These are phyloP conservation scores for Cercospora sesami DNA, from an alignment of 2,329 filamentous ascomycete genomes.

Conservation along the genomic window DNA sequence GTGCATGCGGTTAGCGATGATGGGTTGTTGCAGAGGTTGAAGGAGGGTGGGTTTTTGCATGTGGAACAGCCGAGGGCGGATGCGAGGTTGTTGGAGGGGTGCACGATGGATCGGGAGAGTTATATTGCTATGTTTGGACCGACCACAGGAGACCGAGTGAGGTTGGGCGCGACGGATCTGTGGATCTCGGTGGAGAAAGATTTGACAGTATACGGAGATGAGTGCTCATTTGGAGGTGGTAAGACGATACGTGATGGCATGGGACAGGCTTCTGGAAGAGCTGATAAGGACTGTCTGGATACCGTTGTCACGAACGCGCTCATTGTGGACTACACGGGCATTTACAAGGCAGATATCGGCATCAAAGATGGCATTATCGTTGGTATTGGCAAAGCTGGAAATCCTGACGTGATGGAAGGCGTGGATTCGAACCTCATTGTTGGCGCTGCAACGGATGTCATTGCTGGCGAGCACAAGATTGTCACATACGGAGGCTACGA, in stretches of 20 bases:
- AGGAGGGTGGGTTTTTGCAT: constrained; percentile 76
- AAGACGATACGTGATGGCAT: constrained; percentile 94
- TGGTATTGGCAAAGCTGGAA: constrained; percentile 90
- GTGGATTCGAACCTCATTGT: constrained; percentile 77
- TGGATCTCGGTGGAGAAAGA: constrained; percentile 92
- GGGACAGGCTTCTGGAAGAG: constrained; percentile 81
- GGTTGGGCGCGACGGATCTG: constrained; percentile 78
- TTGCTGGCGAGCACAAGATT: constrained; percentile 87
- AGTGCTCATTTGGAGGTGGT: constrained; percentile 92
- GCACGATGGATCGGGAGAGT: constrained; percentile 71
- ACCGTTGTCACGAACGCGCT: constrained; percentile 86
- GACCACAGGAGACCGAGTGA: constrained; percentile 81
- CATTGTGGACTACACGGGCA: constrained; percentile 86
- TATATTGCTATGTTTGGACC: constrained; percentile 92
- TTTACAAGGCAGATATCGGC: constrained; percentile 95
- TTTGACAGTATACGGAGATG: constrained; percentile 80
- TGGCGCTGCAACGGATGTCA: constrained; percentile 85
- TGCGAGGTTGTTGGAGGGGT: constrained; percentile 56
- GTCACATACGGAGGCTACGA: constrained; percentile 88
- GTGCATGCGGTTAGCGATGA: constrained; percentile 61
- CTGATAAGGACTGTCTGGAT: constrained; percentile 72
- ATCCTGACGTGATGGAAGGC: constrained; percentile 94
- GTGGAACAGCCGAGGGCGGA: constrained; percentile 64
- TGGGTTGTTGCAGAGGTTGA: constrained; percentile 67
- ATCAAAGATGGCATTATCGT: constrained; percentile 84